These are phyloP conservation scores for Trichophyton mentagrophytes DNA, from an alignment of 2,329 filamentous ascomycete species.

Conservation along the genomic window DNA sequence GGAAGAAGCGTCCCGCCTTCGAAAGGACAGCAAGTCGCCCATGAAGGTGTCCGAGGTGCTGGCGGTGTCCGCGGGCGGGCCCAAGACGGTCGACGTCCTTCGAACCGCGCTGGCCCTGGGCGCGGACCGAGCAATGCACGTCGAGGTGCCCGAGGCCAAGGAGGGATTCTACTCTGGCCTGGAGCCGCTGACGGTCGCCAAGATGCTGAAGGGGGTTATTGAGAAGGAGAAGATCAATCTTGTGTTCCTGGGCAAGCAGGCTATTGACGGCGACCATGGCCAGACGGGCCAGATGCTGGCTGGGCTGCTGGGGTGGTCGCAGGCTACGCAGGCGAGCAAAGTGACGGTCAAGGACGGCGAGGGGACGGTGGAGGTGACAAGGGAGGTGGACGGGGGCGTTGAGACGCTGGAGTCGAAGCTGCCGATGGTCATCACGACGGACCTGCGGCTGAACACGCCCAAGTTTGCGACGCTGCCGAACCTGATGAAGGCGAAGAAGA, in stretches of 20 bases:
- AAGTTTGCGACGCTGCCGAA: constrained; percentile 91
- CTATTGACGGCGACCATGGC: constrained; percentile 87
- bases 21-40: constrained; percentile 63
- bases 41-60: constrained; percentile 81
- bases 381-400: constrained; percentile 89
- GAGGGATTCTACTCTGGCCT: constrained; percentile 40
- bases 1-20: constrained; percentile 88
- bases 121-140: constrained; percentile 79
- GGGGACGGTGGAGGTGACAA: constrained; percentile 61
- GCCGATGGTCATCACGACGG: constrained; percentile 89
- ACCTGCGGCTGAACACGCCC: constrained; percentile 87
- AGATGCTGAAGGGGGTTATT: constrained; percentile 68
- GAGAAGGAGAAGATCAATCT: constrained; percentile 79
- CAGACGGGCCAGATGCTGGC: constrained; percentile 99
- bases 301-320: constrained; percentile 78
- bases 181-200: constrained; percentile 85
- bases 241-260: constrained; percentile 92
- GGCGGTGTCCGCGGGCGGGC: constrained; percentile 72
- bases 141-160: constrained; percentile 62
- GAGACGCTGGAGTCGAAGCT: constrained; percentile 78
- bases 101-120: constrained; percentile 99
- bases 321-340: constrained; percentile 85
- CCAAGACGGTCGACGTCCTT: constrained; percentile 77
- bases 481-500: constrained; percentile 99
- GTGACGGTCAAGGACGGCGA: constrained; percentile 59